phyloP scores from a whole-genome alignment of 495 filamentous ascomycete species.

The Xylaria flabelliformis region DNA sequence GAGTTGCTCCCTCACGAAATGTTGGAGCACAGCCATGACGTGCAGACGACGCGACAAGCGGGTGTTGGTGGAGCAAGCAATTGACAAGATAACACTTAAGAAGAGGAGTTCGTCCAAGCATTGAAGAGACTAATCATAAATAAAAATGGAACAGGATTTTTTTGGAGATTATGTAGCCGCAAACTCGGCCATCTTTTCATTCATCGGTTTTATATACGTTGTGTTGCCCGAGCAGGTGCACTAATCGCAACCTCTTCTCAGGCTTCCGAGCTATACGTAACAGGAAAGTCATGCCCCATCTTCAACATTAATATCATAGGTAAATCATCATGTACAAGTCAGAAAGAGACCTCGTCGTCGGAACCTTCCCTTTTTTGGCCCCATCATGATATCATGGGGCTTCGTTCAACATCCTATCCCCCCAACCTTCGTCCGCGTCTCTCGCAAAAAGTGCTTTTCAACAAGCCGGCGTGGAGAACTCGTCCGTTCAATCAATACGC shows the following conservation, averaged over 20 bases:
- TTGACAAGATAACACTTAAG: no score
- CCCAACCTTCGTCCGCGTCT: neutral
- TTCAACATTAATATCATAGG: constrained; percentile 33
- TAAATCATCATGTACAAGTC: constrained; percentile 30
- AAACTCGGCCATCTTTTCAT: neutral
- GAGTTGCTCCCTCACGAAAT: no score
- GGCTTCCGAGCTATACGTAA: neutral
- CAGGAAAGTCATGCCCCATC: neutral
- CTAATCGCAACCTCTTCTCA: neutral
- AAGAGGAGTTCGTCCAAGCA: neutral
- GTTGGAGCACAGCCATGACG: neutral
- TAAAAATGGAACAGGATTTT: neutral
- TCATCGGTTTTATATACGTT: constrained; percentile 12
- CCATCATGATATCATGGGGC: constrained; percentile 13
- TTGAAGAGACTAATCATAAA: neutral
- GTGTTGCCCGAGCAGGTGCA: neutral
- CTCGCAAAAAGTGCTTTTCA: neutral
- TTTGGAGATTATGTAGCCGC: neutral
- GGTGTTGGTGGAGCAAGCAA: neutral
- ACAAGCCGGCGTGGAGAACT: neutral
- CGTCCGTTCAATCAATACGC: constrained; percentile 18
- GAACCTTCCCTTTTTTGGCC: constrained; percentile 5
- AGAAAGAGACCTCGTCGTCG: constrained; percentile 10
- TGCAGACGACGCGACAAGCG: neutral
- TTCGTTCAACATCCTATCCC: constrained; percentile 1